Evolutionary conservation across 306 rosid genomes (phyloP), one percentile per base, ranked within the genome.

Genomic region (Medicago truncatula): DNA sequence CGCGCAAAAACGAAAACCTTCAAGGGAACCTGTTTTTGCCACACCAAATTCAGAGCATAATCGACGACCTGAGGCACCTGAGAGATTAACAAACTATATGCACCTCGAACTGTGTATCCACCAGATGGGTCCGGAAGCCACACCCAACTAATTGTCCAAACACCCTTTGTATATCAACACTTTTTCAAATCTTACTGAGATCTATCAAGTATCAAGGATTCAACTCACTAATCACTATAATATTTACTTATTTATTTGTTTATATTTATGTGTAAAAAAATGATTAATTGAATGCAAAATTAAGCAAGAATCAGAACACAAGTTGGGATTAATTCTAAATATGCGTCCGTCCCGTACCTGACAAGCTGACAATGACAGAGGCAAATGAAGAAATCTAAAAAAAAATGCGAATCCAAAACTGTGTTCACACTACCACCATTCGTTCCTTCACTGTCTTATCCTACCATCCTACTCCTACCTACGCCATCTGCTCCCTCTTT

Each of bases 351-450:
- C 71, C 13, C 8, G 12, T 21, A 80, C 72, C 73, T 80, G 77
- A 62, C 36, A 43, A 2, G 1, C 69, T 81, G 77, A 62, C 54
- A 43, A 7, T 23, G 38, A 70, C 81, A 76, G 70, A 14, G 47
- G 57, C 40, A 70, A 70, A 81, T 70, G 46, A 53, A 49, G 46
- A 53, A 49, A 70, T 76, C 63, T 40, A 20, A 18, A 67, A 39
- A 39, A 76, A 81, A 69, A 70, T 81, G 46, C 77, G 10, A 61
- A 70, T 49, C 81, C 11, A 0, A 9, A 81, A 70, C 20, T 38
- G 62, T 9, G 84, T 81, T 81, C 84, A 81, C 84, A 81, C 84
- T 25, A 1, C 1, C 47, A 59, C 70, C 60, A 4, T 17, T 50
- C 6, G 3, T 1, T 6, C 4, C 6, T 46, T 20, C 8, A 67